Evolutionary conservation across 305 asterid species (phyloP).

Genomic region (Fraxinus nigra): DNA sequence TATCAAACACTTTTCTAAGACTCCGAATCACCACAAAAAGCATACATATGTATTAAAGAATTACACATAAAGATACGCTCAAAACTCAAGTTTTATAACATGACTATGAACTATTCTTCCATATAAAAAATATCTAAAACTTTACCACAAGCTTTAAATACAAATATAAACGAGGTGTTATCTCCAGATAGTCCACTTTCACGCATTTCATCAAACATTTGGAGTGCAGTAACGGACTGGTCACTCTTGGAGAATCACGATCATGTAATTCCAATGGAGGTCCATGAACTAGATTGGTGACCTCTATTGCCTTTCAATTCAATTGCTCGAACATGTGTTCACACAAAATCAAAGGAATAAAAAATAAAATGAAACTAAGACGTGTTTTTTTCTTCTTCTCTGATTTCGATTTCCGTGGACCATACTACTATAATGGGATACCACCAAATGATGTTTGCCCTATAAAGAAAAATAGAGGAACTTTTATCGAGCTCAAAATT

Average conservation of each 20-base stretch:
- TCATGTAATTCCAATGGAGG: constrained; percentile 45
- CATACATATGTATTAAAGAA: constrained; percentile 63
- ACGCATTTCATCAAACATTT: constrained; percentile 63
- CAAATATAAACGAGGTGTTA: constrained; percentile 55
- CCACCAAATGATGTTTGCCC: neutral
- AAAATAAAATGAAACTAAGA: neutral
- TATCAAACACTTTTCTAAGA: constrained; percentile 50
- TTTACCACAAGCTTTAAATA: constrained; percentile 47
- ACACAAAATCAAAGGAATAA: neutral
- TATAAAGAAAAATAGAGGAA: neutral
- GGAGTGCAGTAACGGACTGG: constrained; percentile 41
- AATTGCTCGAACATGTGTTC: neutral
- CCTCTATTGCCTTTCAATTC: neutral
- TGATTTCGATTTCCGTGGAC: neutral
- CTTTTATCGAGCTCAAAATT: neutral
- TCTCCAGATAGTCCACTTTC: constrained; percentile 51
- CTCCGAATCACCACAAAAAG: constrained; percentile 50
- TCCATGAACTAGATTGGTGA: neutral
- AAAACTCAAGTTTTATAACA: constrained; percentile 60
- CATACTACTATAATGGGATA: neutral
- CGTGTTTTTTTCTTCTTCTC: neutral
- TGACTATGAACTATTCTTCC: constrained; percentile 48
- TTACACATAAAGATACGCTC: constrained; percentile 61
- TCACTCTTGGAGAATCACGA: constrained; percentile 43
- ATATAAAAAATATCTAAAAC: constrained; percentile 25